Base-by-base conservation (phyloP, 306 rosid species). In the Inga oerstediana region DNA sequence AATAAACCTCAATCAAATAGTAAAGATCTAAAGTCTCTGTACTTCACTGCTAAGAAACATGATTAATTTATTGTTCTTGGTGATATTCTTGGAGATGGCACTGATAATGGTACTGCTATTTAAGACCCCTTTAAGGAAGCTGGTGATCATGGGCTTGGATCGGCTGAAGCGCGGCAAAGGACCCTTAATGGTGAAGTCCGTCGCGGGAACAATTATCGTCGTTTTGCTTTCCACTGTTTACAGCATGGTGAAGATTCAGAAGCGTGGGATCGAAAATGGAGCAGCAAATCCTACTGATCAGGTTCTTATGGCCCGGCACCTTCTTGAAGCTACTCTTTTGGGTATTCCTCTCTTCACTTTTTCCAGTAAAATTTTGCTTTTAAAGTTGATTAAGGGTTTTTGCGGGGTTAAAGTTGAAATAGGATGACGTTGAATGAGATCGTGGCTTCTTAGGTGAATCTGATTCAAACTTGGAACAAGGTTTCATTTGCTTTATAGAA, bases 281-380 rank as follows among this genome's bases (percentile, higher is more conserved):
- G 82, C 75, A 46, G 59, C 75, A 46, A 94, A 87, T 80, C 97
- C 97, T 37, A 96, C 99, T 87, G 97, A 96, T 96, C 98, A 96
- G 92, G 89, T 96, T 86, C 98, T 96, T 75, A 84, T 96, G 97
- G 92, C 91, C 77, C 90, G 88, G 64, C 94, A 89, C 67, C 92
- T 92, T 70, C 97, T 96, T 15, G 97, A 96, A 87, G 90, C 95
- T 69, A 96, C 99, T 54, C 94, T 94, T 22, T 87, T 94, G 97
- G 99, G 99, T 96, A 88, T 80, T 17, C 22, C 3, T 65, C 43
- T 49, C 9, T 56, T 32, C 4, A 2, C 41, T 6, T 34, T 76
- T 2, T 27, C 3, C 4, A 22, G 30, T 41, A 32, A 30, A 67
- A 15, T 66, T 70, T 75, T 78, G 7, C 13, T 39, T 39, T 76